Evolutionary conservation across 352 stramenopile species (phyloP), one percentile per base, ranked within the genome.

Genomic region (Globisporangium megalacanthum): DNA sequence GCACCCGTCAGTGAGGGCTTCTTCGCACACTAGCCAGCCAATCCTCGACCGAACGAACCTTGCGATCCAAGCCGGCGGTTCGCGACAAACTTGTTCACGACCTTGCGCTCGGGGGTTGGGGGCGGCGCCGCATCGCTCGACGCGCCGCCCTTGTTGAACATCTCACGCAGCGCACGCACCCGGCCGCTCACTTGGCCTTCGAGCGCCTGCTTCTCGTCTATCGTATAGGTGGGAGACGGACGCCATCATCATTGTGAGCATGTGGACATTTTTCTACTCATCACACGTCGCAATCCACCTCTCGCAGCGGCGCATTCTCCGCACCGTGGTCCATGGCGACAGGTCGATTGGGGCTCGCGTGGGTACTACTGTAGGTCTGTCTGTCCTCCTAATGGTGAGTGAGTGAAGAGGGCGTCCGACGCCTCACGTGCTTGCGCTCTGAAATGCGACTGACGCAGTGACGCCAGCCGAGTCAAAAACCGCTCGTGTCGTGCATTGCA

Each of bases 91-190:
- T 58, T 59, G 19, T 49, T 39, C 42, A 37, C 44, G 4, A 31
- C 37, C 19, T 36, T 56, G n/a, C 52, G 41, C 42, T 56, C 53
- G 6, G 68, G 54, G 19, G 61, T 50, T 9, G 60, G 49, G 15
- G 61, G 25, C 25, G 20, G 17, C 8, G 49, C 29, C 11, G 52
- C 42, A 17, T 47, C 47, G 14, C 62, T 60, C 31, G 70, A 58
- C 10, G 56, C 33, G 0, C 61, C 54, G 25, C 71, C 71, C 50
- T 83, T 83, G 62, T 81, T 83, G 66, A 89, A 89, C 79, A 84
- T 89, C 48, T 66, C 73, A 50, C 79, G 79, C 47, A 89, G 56
- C 52, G 79, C 85, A 44, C 69, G 67, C 31, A 87, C 76, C 50
- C 79, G 75, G 46, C 76, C 79, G 52, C 70, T 66, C 36, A 72